Base-by-base conservation (phyloP, 441 rosid genomes). In the Gossypium laxum region DNA sequence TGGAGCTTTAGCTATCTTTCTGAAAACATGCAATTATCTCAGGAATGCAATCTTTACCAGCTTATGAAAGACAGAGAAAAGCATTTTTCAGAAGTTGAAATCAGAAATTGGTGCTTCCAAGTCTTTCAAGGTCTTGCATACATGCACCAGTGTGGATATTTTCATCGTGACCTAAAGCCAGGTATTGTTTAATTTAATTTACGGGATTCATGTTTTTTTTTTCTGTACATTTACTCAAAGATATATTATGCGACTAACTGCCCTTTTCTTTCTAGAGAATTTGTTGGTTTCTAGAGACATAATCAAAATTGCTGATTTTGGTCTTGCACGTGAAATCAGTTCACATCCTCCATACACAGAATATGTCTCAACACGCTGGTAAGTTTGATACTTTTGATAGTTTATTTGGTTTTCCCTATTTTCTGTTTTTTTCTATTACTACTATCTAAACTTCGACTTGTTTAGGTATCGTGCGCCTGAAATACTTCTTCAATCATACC, bases 151-250 rank as follows among this genome's bases (percentile, higher is more conserved):
- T 91, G 84, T 34, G 98, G 97, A 73, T 92, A 91, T 77, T 94
- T 94, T 73, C 98, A 94, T 75, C 97, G 98, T 72, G 97, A 94
- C 80, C 89, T 94, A 59, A 94, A 94, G 84, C 98, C 97, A 67
- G 98, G 98, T 92, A 89, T 74, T 21, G 69, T 75, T 52, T 30
- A 2, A 17, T 22, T 51, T 43, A 30, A 3, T 24, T 43, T 41
- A 7, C 8, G n/a, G 14, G 17, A 8, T 26, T 43, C 10, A 26
- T 8, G n/a, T 48, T 61, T 43, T 18, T 24, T 8, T 52, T 22
- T 5, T 72, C 19, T 51, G 34, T 50, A 45, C 12, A 1, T 58
- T 5, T n/a, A 45, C 55, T 45, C 17, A 22, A 28, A 22, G 26
- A 22, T 32, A 24, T 34, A 2, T 21, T 59, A 15, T 14, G 59